phyloP scores from a whole-genome alignment of 2,329 filamentous ascomycete species.

The Parastagonospora nodorum region DNA sequence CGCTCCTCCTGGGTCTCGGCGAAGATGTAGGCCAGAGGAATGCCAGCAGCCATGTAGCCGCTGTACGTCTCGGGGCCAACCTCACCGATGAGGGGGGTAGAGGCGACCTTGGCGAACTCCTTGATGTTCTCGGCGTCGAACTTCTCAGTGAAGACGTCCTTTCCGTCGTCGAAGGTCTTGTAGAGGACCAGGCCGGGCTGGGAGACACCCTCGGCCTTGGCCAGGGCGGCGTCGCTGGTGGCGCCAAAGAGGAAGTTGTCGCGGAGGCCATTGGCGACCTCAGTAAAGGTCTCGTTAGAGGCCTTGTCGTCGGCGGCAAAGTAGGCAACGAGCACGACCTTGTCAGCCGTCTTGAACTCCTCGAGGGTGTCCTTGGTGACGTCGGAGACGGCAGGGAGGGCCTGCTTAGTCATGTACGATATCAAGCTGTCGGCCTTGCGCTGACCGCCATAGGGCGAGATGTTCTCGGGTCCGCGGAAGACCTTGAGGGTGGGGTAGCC shows the following conservation, averaged over 20 bases:
- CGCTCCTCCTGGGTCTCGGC: conserved; percentile 91
- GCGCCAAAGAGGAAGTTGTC: conserved; percentile 93
- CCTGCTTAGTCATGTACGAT: conserved; percentile 98
- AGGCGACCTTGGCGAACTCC: conserved; percentile 80
- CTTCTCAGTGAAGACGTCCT: conserved; percentile 79
- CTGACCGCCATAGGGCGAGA: conserved; percentile 83
- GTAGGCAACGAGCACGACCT: conserved; percentile 93
- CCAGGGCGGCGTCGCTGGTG: conserved; percentile 79
- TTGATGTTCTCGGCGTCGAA: conserved; percentile 82
- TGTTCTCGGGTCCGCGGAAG: conserved; percentile 87
- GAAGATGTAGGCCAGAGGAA: conserved; percentile 98
- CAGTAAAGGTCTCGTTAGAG: conserved; percentile 83
- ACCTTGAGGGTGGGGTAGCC: conserved; percentile 99
- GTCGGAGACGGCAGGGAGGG: conserved; percentile 85
- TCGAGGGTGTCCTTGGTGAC: conserved; percentile 82
- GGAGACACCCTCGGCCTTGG: conserved; percentile 87
- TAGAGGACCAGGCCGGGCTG: conserved; percentile 89
- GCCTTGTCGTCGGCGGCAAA: conserved; percentile 79
- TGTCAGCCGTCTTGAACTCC: conserved; percentile 97
- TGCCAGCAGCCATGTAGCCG: conserved; percentile 87
- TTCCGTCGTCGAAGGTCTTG: conserved; percentile 98
- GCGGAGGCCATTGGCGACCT: conserved; percentile 74
- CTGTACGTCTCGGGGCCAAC: conserved; percentile 97
- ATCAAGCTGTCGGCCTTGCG: conserved; percentile 80
- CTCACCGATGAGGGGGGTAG: conserved; percentile 91